phyloP scores from a whole-genome alignment of 352 stramenopile genomes.

The Phytophthora pseudosyringae region DNA sequence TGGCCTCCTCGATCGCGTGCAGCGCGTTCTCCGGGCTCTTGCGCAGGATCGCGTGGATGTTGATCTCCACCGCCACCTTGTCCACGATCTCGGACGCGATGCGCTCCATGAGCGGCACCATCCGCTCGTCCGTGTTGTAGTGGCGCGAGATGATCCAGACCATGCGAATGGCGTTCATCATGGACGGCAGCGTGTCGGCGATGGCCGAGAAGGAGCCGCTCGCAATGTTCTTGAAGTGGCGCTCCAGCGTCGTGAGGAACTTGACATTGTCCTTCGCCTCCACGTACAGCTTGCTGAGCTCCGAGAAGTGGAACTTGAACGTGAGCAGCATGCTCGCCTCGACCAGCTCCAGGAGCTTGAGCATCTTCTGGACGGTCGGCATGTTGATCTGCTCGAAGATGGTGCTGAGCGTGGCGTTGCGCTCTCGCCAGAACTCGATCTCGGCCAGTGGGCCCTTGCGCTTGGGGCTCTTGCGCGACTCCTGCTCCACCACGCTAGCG shows the following conservation, averaged over 20 bases:
- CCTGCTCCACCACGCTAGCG: constrained; percentile 90
- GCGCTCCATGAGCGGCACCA: constrained; percentile 96
- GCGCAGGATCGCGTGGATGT: constrained; percentile 91
- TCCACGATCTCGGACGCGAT: constrained; percentile 95
- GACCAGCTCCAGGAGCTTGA: constrained; percentile 92
- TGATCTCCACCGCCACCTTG: constrained; percentile 92
- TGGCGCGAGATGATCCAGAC: constrained; percentile 98
- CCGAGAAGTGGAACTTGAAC: constrained; percentile 95
- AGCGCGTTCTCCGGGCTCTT: constrained; percentile 80
- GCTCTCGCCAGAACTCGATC: constrained; percentile 96
- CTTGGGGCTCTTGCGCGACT: constrained; percentile 87
- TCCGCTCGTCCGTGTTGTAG: constrained; percentile 98
- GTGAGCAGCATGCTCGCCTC: constrained; percentile 91
- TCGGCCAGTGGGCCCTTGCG: constrained; percentile 92
- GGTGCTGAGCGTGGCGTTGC: constrained; percentile 93
- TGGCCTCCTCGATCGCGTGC: constrained; percentile 89
- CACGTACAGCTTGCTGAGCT: constrained; percentile 95
- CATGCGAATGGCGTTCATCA: constrained; percentile 98
- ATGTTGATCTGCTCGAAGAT: constrained; percentile 97
- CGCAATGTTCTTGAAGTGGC: constrained; percentile 96
- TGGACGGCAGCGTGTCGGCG: constrained; percentile 93
- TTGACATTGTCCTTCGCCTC: constrained; percentile 98
- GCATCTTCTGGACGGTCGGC: constrained; percentile 95
- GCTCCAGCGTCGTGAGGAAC: constrained; percentile 96
- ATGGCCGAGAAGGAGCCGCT: constrained; percentile 92